Base-by-base conservation (phyloP, 2,329 filamentous ascomycete species). In the Xylariaceae sp. region DNA sequence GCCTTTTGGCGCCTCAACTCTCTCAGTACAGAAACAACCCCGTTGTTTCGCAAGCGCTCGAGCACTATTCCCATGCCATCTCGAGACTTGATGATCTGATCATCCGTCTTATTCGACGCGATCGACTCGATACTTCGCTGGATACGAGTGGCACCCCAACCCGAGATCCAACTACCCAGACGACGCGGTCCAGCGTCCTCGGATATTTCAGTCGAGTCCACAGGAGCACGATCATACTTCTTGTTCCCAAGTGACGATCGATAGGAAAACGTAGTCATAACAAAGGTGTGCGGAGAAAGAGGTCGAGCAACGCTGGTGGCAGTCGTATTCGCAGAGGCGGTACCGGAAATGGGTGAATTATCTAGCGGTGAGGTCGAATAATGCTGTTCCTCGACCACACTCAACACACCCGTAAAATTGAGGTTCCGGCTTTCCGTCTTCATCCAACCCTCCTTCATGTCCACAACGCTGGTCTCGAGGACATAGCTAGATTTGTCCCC, bases 51-150 rank as follows among this genome's bases (percentile, higher is more conserved):
- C 49, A 87, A 76, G 44, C 90, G 80, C 73, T 92, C 89, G 19
- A 95, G 79, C 7, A 95, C 90, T 33, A 93, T 85, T 54, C 85
- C 87, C 91, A 95, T 94, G 45, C 91, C 91, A 71, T 93, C 89
- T 46, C 89, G 86, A 65, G 89, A 91, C 77, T 93, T 93, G 48
- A 88, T 87, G 67, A 94, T 82, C 70, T 91, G 89, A 67, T 89
- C 88, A 63, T 88, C 84, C 4, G 91, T 92, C 71, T 91, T 89
- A 69, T 87, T 88, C 34, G 90, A 86, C 9, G 89, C 90, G 59
- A 94, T 87, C 51, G 84, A 83, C 76, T 95, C 91, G 67, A 95
- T 93, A 68, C 87, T 91, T 63, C 88, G 81, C 72, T 93, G 89
- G 41, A 94, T 84, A n/a, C 88, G 83, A 37, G 83, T 84, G 14